Base-by-base conservation (phyloP, 768 basidiomycete genomes). In the Xerocomellus intermedius region DNA sequence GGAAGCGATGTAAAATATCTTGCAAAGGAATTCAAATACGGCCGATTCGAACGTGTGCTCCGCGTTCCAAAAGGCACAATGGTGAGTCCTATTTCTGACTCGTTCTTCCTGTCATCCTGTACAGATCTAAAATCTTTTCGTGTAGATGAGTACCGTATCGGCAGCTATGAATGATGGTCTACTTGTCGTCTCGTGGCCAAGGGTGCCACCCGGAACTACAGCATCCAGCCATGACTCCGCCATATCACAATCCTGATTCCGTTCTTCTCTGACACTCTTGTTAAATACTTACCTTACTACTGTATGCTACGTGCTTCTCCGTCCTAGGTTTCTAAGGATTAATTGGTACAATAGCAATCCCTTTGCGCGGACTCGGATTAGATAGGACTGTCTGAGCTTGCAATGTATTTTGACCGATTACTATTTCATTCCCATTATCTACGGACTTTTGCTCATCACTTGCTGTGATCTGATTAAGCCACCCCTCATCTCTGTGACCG, bases 151-250 rank as follows among this genome's bases (percentile, higher is more conserved):
- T 35, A 78, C 70, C 19, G 69, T 77, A 55, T 70, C 67, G n/a
- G 76, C 77, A 12, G 64, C 68, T 9, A 66, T 77, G 63, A 64
- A 59, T 26, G 75, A 76, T 45, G 76, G 76, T 17, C 65, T 77
- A 37, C 66, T 77, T 16, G 54, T 73, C 1, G 37, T 77, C 32
- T 71, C 75, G 8, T 77, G 76, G 76, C 76, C 76, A 2, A 67
- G 70, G 32, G 35, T 39, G 3, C 58, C 71, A 14, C 42, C 60
- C 0, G 62, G 62, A 24, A 42, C 57, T 28, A 62, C 56, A 56
- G 43, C 59, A 42, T 41, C 59, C 9, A 48, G 1, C 13, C 39
- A 50, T 55, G 55, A 56, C 46, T 41, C 53, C 26, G 8, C 39
- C 2, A 9, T 24, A 14, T 30, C 44, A 2, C 38, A 41, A 6